phyloP scores from a whole-genome alignment of 495 filamentous ascomycete species.

The Glarea lozoyensis region DNA sequence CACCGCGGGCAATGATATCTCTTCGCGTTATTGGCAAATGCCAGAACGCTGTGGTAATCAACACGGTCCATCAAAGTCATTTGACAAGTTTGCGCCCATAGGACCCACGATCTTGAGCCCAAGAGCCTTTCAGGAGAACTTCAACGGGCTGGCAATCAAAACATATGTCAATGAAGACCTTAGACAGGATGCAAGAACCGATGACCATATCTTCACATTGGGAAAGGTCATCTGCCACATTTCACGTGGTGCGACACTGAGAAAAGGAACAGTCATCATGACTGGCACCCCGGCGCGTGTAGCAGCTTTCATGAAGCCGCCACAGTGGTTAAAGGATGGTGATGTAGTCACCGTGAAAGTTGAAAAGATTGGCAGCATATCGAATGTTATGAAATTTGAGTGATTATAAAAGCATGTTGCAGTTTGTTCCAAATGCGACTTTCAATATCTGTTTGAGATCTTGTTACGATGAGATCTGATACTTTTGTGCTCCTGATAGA shows the following conservation, averaged over 20 bases:
- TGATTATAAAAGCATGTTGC: too few relatives aligned
- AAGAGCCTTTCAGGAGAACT: slow-evolving; percentile 9
- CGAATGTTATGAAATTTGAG: slow-evolving; percentile 23
- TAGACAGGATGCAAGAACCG: slow-evolving; percentile 26
- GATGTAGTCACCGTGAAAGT: slow-evolving; percentile 31
- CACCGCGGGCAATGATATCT: slow-evolving; percentile 40
- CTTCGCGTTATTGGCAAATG: slow-evolving; percentile 37
- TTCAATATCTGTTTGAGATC: too few relatives aligned
- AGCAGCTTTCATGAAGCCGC: slow-evolving; percentile 26
- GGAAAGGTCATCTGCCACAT: slow-evolving; percentile 14
- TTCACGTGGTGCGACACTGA: slow-evolving; percentile 14
- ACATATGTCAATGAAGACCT: slow-evolving; percentile 32
- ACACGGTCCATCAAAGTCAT: slow-evolving; percentile 22
- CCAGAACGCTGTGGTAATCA: slow-evolving; percentile 25
- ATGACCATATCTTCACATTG: slow-evolving; percentile 29
- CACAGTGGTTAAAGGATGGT: slow-evolving; percentile 27
- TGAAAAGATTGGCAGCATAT: slow-evolving; percentile 27
- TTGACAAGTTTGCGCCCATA: slow-evolving; percentile 22
- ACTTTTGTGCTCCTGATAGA: too few relatives aligned
- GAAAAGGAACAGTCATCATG: slow-evolving; percentile 23
- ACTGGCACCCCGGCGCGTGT: slow-evolving; percentile 26
- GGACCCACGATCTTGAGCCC: slow-evolving; percentile 30
- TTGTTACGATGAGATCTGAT: too few relatives aligned
- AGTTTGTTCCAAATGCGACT: too few relatives aligned
- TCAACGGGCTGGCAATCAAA: slow-evolving; percentile 21